Base-by-base conservation (phyloP, 495 filamentous ascomycete species). In the Halenospora varia region DNA sequence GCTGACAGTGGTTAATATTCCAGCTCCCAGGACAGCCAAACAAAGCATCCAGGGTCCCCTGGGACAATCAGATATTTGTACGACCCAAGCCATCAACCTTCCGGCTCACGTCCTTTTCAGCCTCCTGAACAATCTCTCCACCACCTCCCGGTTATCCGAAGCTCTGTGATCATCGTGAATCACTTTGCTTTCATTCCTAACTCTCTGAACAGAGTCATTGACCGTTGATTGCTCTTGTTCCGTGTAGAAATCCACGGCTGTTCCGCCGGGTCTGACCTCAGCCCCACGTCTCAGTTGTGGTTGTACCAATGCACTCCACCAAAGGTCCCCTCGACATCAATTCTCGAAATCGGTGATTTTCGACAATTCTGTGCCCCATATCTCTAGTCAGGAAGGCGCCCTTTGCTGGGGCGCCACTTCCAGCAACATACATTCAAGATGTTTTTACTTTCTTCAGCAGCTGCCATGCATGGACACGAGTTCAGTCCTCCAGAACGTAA, bases 381-480 rank as follows among this genome's bases (percentile, higher is more conserved):
- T n/a, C 2, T 25, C 42, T 20, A 59, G 46, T 20, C 57, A 49
- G 57, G 57, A 55, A 57, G 63, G 54, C 53, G 53, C 35, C 51
- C 47, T 41, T 10, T 24, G n/a, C 8, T 51, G 55, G 55, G 51
- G 52, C 48, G 51, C 20, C 47, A 53, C 54, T 66, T 57, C 61
- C 26, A 18, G 19, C 10, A 48, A 25, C 40, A 24, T 46, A 11
- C 50, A 20, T 25, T 22, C 57, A 63, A 25, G 39, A 66, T 66
- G 64, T 62, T 66, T 35, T 18, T 66, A 24, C 58, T 64, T 19
- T 64, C 47, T 10, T 49, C 55, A 1, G 65, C 55, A 11, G 57
- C 65, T 22, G 40, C 39, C 11, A 35, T 67, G 23, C 62, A 64
- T 52, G 25, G 62, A 13, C 62, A 68, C 50, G 65, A 67, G 25